These are phyloP conservation scores for Lactarius indigo DNA, from an alignment of 768 basidiomycete genomes.

Conservation along the genomic window DNA sequence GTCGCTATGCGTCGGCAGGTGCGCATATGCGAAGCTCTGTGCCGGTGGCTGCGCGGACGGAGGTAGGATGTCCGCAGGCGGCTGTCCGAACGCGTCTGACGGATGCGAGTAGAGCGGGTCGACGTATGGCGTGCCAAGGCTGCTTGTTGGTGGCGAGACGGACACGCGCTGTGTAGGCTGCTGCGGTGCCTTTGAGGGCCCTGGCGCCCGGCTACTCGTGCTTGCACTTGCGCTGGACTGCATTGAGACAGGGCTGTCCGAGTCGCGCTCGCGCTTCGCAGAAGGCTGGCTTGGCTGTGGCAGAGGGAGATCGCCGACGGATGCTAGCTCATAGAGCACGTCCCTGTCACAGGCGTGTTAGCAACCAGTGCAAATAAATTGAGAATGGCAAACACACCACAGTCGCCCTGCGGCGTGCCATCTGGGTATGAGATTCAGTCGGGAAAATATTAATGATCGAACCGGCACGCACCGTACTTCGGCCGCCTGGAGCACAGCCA, in stretches of 20 bases:
- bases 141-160: slow-evolving; percentile 15
- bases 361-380: background rate
- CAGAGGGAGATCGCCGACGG: slow-evolving; percentile 65
- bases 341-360: slow-evolving; percentile 45
- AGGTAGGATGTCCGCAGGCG: background rate
- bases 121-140: slow-evolving; percentile 17
- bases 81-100: slow-evolving; percentile 4
- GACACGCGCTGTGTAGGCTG: slow-evolving; percentile 8
- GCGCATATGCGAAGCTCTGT: slow-evolving; percentile 16
- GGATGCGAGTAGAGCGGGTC: slow-evolving; percentile 10
- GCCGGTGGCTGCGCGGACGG: background rate
- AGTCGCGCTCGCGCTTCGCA: slow-evolving; percentile 60
- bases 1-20: slow-evolving; percentile 22
- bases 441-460: background rate
- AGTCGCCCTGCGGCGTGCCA: slow-evolving; percentile 49
- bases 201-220: background rate
- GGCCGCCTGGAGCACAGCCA: slow-evolving; percentile 21
- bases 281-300: slow-evolving; percentile 51
- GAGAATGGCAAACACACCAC: slow-evolving; percentile 36
- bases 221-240: slow-evolving; percentile 8
- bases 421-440: slow-evolving; percentile 29
- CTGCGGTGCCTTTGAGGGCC: background rate
- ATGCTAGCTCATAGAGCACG: slow-evolving; percentile 67
- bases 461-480: slow-evolving; percentile 14
- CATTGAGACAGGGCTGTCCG: slow-evolving; percentile 42